These are phyloP conservation scores for Chloris gayana DNA, from an alignment of 176 grass and related monocot species.

Conservation along the genomic window DNA sequence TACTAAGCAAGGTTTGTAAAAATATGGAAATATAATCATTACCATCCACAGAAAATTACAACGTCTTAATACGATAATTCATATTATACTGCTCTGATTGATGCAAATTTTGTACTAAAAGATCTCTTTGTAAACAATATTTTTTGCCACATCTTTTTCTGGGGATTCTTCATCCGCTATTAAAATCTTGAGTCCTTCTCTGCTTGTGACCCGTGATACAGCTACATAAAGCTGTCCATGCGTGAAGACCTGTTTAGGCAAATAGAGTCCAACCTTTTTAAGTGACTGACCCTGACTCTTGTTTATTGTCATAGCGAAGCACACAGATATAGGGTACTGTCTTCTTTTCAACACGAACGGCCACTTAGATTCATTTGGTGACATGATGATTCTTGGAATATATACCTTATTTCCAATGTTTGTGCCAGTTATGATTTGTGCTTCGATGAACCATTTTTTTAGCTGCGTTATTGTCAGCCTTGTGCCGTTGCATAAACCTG, in stretches of 20 bases:
- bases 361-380: background rate
- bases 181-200: background rate
- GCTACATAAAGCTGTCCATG: conserved; percentile 1
- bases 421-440: background rate
- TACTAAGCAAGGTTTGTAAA: too few relatives aligned
- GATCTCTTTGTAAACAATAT: conserved; percentile 13
- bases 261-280: background rate
- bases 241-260: background rate
- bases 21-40: too few relatives aligned
- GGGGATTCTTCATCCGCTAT: conserved; percentile 8
- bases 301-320: conserved; percentile 17
- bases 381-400: conserved; percentile 22
- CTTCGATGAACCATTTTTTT: conserved; percentile 6
- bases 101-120: background rate
- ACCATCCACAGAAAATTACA: too few relatives aligned
- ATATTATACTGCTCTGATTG: too few relatives aligned
- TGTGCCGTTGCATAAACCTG: background rate
- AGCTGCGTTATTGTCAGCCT: background rate
- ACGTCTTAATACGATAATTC: too few relatives aligned
- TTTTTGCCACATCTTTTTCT: background rate
- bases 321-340: background rate
- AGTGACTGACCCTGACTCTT: background rate
- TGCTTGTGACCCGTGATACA: background rate
- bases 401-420: conserved; percentile 18
- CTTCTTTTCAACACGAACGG: background rate